These are phyloP conservation scores for Fusarium staphyleae DNA, from an alignment of 2,329 filamentous ascomycete genomes.

Conservation along the genomic window DNA sequence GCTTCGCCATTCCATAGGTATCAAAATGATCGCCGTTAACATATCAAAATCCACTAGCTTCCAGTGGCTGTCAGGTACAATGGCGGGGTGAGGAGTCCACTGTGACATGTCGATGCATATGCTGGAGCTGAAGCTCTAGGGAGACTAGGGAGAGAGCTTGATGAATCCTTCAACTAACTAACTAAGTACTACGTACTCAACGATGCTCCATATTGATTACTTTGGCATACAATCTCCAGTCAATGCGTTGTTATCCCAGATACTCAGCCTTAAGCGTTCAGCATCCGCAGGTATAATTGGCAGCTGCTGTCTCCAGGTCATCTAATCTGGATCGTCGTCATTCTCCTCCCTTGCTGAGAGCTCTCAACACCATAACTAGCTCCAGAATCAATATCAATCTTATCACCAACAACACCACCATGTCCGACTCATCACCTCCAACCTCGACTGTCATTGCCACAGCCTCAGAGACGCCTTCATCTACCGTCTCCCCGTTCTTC, in stretches of 20 bases:
- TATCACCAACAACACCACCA: slow-evolving; percentile 9
- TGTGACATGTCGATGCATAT: background rate
- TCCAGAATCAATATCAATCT: slow-evolving; percentile 3
- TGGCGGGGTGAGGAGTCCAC: background rate
- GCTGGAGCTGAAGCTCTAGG: background rate
- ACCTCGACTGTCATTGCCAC: slow-evolving; percentile 22
- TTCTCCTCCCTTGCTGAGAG: slow-evolving; percentile 7
- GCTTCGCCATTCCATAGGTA: no score
- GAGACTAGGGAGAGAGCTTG: no score
- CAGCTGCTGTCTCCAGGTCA: slow-evolving; percentile 7
- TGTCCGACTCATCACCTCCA: slow-evolving; percentile 23
- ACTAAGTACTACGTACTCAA: no score
- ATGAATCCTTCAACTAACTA: no score
- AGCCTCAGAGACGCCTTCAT: slow-evolving; percentile 14
- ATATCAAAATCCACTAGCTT: background rate
- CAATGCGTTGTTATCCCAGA: no score
- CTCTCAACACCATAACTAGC: background rate
- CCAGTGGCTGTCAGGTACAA: background rate
- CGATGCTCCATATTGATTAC: no score
- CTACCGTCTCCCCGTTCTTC: slow-evolving; percentile 28
- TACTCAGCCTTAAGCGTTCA: background rate
- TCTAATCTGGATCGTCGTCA: slow-evolving; percentile 25
- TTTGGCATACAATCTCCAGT: no score
- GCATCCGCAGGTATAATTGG: no score
- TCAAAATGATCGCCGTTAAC: background rate